Evolutionary conservation across 2,329 filamentous ascomycete genomes (phyloP), one percentile per base, ranked within the genome.

Genomic region (Monosporascus sp.): DNA sequence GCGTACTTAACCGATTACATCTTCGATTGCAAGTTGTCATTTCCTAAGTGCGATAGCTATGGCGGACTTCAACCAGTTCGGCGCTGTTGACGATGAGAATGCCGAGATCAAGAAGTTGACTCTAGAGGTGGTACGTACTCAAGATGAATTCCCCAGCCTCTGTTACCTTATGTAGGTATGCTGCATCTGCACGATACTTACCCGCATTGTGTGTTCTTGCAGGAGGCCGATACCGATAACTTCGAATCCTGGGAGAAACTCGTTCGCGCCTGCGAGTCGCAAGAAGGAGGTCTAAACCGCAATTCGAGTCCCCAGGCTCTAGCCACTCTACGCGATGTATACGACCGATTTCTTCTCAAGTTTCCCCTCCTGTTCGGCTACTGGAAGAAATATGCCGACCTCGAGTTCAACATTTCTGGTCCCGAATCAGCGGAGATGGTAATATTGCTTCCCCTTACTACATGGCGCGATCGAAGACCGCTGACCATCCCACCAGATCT

Each of bases 361-460:
- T 99, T 97, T 60, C 94, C 94, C 3, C 81, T 97, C 11, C 83
- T 97, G 39, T 99, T 97, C 65, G 94, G 93, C 50, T 99, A 97
- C 76, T 99, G 94, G 94, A 97, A 97, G 77, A 97, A 97, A 70
- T 99, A 97, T 79, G 94, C 94, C 66, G 93, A 97, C 65, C 80
- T 96, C 58, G 94, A 99, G 68, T 99, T 99, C 74, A 91, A 91
- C 49, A 96, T 99, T 60, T 91, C 91, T 5, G 94, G 94, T 18
- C 95, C 94, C 5, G 94, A 99, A 76, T 93, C 93, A 44, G 94
- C 94, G 51, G 94, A 97, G 72, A 95, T 97, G 88, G 91, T 96
- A 58, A 25, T 11, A 43, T 27, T 27, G 31, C 35, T 9, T 35
- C 49, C 22, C 35, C 24, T 22, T 20, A 18, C 3, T 35, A 11